Conservation (phyloP, 1,284 basidiomycete species). For the Papiliotrema fonsecae region DNA sequence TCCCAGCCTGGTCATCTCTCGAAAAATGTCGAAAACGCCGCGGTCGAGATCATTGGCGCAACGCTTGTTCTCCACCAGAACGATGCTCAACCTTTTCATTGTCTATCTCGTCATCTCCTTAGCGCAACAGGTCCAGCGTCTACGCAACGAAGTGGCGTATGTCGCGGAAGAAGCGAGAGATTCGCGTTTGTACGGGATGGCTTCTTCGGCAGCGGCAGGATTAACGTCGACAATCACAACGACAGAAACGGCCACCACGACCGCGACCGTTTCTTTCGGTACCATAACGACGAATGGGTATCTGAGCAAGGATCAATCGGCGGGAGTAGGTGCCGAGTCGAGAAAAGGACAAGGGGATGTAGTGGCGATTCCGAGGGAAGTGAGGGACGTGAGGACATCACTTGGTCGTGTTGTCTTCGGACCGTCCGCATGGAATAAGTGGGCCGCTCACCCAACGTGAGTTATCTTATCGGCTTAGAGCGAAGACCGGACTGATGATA, state of each 20-base stretch:
- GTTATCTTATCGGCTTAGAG: neutral
- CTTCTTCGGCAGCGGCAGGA: neutral
- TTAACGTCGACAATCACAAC: constrained; percentile 2
- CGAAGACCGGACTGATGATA: neutral
- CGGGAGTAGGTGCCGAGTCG: too few species aligned
- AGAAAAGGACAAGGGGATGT: too few species aligned
- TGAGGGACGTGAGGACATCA: neutral
- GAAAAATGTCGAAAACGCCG: too few species aligned
- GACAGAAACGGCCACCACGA: neutral
- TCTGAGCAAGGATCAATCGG: too few species aligned
- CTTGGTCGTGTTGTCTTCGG: neutral
- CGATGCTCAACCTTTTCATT: constrained; percentile 31
- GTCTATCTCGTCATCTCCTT: constrained; percentile 32
- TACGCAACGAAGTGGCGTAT: constrained; percentile 35
- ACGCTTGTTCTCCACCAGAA: too few species aligned
- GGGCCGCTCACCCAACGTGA: constrained; percentile 4
- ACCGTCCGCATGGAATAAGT: neutral
- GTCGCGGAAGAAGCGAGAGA: constrained; percentile 37
- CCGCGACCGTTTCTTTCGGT: too few species aligned
- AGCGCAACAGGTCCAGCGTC: constrained; percentile 28
- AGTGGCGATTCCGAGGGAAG: too few species aligned
- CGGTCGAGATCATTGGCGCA: too few species aligned
- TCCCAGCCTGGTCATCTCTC: neutral
- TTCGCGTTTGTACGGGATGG: constrained; percentile 26
- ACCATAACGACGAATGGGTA: too few species aligned